phyloP scores from a whole-genome alignment of 768 basidiomycete genomes.

The Holtermannia corniformis region DNA sequence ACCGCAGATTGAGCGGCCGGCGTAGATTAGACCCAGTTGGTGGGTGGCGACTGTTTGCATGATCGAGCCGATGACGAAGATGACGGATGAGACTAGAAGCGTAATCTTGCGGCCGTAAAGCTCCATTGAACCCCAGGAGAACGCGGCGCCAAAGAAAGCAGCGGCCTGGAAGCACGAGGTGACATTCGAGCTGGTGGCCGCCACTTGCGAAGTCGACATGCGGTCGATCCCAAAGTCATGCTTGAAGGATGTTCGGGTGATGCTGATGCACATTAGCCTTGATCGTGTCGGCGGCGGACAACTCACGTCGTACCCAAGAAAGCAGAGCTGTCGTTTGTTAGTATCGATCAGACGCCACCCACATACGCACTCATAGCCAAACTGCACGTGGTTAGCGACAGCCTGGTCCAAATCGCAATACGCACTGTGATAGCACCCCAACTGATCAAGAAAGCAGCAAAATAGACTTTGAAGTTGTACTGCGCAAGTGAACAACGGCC shows the following conservation, averaged over 20 bases:
- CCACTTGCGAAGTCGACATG: constrained; percentile 37
- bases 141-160: constrained; percentile 40
- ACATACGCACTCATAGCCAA: no score
- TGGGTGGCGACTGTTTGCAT: constrained; percentile 32
- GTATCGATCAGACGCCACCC: no score
- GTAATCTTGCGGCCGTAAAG: constrained; percentile 43
- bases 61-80: constrained; percentile 46
- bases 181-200: constrained; percentile 45
- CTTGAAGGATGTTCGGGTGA: constrained; percentile 46
- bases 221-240: constrained; percentile 44
- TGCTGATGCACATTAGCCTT: no score
- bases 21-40: constrained; percentile 42
- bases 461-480: constrained; percentile 46
- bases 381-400: no score
- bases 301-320: constrained; percentile 50
- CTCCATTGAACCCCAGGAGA: constrained; percentile 41
- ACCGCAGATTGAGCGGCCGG: constrained; percentile 43
- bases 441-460: constrained; percentile 39
- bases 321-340: constrained; percentile 47
- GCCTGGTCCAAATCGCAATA: no score
- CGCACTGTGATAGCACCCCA: constrained; percentile 43
- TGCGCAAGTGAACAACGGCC: no score
- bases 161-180: constrained; percentile 48
- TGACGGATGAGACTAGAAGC: constrained; percentile 36
- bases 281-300: no score